A percentile compares a stretch with the other conserved stretches of the same genome.
Conservation (phyloP, 1,139 yeast genomes). For the Lizanozyma gosingica region DNA sequence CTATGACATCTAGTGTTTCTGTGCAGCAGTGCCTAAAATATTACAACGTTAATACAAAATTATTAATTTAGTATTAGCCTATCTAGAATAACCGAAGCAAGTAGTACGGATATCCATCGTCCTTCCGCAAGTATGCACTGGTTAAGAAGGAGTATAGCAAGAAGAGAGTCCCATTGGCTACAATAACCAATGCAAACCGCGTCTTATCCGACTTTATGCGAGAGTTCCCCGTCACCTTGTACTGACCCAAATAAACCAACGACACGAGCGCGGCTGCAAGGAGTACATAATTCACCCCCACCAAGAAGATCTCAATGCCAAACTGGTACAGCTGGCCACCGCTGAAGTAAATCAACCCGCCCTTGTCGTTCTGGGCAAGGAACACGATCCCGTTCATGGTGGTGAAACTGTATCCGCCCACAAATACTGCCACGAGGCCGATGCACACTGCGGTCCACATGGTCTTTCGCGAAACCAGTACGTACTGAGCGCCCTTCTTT, state of each 20-base stretch:
- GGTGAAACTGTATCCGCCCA: slow-evolving; percentile 59
- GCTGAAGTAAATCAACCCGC: slow-evolving; percentile 43
- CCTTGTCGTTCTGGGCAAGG: slow-evolving; percentile 41
- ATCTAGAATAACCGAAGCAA: slow-evolving; percentile 23
- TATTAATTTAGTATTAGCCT: too few species aligned
- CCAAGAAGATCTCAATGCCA: slow-evolving; percentile 52
- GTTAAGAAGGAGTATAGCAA: slow-evolving; percentile 30
- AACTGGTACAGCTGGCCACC: slow-evolving; percentile 63
- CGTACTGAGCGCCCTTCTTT: slow-evolving; percentile 33
- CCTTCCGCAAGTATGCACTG: slow-evolving; percentile 32
- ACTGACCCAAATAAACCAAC: slow-evolving; percentile 29
- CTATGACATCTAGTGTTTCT: too few species aligned
- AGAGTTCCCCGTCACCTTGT: slow-evolving; percentile 12
- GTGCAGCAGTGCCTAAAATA: too few species aligned
- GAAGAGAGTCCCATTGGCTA: slow-evolving; percentile 15
- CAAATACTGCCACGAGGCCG: slow-evolving; percentile 30
- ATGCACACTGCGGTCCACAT: slow-evolving; percentile 32
- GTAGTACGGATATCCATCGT: slow-evolving; percentile 30
- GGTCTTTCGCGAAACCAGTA: slow-evolving; percentile 23
- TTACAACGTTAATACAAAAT: too few species aligned
- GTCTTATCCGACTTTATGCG: slow-evolving; percentile 12
- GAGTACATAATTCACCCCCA: slow-evolving; percentile 38
- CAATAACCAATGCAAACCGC: slow-evolving; percentile 13
- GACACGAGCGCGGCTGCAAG: slow-evolving; percentile 32
- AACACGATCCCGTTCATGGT: slow-evolving; percentile 54